phyloP scores from a whole-genome alignment of 129 eudicot genomes.

The Arctium minus region DNA sequence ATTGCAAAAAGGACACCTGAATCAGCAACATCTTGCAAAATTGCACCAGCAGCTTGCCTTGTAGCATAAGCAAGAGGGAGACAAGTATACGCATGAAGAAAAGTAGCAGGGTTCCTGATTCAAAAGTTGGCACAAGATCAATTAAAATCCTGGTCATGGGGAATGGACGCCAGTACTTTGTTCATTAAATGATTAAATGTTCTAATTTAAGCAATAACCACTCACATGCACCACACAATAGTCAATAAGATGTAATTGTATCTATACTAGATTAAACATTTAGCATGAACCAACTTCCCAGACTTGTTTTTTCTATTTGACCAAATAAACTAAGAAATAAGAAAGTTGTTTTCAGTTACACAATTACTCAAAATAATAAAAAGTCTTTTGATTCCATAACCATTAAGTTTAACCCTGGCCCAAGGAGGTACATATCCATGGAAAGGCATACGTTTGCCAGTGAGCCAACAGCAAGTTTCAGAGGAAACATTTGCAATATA shows the following conservation, averaged over 20 bases:
- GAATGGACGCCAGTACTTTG: background rate
- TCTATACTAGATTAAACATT: constrained; percentile 2
- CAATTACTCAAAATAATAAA: background rate
- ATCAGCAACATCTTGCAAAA: constrained; percentile 94
- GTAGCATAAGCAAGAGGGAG: constrained; percentile 91
- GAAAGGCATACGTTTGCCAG: background rate
- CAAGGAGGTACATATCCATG: background rate
- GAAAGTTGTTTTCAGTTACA: background rate
- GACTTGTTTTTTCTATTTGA: background rate
- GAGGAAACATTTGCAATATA: background rate
- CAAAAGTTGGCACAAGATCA: constrained; percentile 2
- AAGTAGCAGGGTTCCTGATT: constrained; percentile 94
- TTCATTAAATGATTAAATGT: background rate
- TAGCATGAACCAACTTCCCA: background rate
- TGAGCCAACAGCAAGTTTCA: background rate
- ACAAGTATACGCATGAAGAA: constrained; percentile 95
- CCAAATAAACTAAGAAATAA: background rate
- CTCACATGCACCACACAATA: background rate
- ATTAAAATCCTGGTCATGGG: background rate
- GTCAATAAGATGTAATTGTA: background rate
- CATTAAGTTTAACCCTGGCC: background rate
- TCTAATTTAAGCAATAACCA: background rate
- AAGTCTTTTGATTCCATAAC: background rate
- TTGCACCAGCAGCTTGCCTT: constrained; percentile 95
- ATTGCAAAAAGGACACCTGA: constrained; percentile 94